Conservation (phyloP, 179 eudicot species). For the Silene coronaria region DNA sequence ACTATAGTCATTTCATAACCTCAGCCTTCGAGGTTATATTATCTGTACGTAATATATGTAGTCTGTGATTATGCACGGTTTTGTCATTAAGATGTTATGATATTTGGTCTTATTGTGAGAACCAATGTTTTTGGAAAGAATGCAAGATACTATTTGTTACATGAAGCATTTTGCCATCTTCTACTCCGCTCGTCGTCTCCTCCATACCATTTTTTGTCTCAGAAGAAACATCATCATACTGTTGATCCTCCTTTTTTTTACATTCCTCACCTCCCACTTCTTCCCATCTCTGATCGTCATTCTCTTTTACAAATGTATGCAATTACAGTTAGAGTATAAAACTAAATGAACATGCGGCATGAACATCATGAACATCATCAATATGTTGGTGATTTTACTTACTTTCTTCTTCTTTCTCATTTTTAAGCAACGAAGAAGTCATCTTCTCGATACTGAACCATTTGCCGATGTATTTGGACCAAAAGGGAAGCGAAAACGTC, state of each 20-base stretch:
- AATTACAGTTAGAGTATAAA: neutral
- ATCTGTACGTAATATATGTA: no score
- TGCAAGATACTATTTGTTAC: no score
- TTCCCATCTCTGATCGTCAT: neutral
- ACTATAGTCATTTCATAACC: neutral
- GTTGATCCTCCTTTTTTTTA: neutral
- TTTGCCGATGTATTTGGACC: conserved; percentile 85
- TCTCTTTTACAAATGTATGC: neutral
- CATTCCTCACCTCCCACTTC: neutral
- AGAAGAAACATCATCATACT: no score
- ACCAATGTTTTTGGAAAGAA: no score
- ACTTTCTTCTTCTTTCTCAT: conserved; percentile 3
- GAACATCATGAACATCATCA: neutral
- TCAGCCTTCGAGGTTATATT: neutral
- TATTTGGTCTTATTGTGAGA: no score
- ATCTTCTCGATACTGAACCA: conserved; percentile 89
- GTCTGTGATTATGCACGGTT: no score
- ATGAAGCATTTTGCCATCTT: no score
- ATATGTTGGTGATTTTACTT: neutral
- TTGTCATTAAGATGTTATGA: no score
- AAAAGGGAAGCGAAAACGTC: conserved; percentile 76
- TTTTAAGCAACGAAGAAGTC: conserved; percentile 73
- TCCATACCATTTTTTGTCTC: no score
- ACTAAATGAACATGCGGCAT: neutral
- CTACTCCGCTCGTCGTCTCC: no score